These are phyloP conservation scores for Saposhnikovia divaricata DNA, from an alignment of 129 eudicot genomes.

Conservation along the genomic window DNA sequence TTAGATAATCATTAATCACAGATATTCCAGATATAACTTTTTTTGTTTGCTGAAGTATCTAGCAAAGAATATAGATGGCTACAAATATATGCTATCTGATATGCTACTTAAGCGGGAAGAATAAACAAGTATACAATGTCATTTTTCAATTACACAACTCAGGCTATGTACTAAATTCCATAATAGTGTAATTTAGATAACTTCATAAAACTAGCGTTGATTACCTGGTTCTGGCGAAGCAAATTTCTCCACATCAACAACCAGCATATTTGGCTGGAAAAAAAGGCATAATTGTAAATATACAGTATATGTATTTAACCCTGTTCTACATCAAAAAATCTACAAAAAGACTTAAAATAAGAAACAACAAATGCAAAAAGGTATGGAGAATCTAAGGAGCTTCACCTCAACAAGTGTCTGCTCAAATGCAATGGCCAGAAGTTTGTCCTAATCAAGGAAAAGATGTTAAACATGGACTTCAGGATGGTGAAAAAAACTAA, in stretches of 20 bases:
- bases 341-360: not conserved
- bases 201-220: not conserved
- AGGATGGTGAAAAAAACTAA: not conserved
- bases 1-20: not conserved
- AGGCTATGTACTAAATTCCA: not conserved
- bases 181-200: not conserved
- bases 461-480: not conserved
- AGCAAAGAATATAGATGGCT: not conserved
- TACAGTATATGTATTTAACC: no score
- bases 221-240: constrained; percentile 75
- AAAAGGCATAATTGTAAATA: not conserved
- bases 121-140: not conserved
- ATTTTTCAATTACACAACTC: not conserved
- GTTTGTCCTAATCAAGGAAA: constrained; percentile 55
- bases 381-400: not conserved
- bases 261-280: constrained; percentile 96
- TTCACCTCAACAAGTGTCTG: constrained; percentile 88
- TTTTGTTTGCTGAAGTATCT: not conserved
- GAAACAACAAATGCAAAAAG: not conserved
- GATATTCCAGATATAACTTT: not conserved
- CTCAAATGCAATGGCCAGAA: constrained; percentile 71
- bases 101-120: not conserved
- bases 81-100: not conserved
- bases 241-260: constrained; percentile 82
- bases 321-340: not conserved